A percentile compares a stretch with the other conserved stretches of the same genome.
Evolutionary conservation across 2,329 filamentous ascomycete species (phyloP).

Genomic region (Myriosclerotinia curreyana): DNA sequence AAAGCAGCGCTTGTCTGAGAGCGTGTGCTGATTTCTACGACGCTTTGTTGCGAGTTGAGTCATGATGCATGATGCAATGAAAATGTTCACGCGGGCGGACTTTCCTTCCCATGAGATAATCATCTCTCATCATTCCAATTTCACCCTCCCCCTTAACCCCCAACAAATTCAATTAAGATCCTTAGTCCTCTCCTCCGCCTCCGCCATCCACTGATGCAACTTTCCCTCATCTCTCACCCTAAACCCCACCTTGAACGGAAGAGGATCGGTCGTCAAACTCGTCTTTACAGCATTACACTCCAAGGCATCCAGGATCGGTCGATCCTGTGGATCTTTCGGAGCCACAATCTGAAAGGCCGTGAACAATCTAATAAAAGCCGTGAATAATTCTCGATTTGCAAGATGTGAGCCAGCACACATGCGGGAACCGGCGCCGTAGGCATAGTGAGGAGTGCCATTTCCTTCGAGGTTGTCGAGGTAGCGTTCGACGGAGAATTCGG

Average conservation of each 20-base stretch:
- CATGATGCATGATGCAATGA: no score
- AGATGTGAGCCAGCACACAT: constrained; percentile 64
- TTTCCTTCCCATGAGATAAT: no score
- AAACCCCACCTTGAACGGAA: constrained; percentile 59
- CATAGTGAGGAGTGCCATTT: constrained; percentile 58
- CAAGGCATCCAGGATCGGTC: constrained; percentile 54
- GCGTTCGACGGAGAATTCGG: constrained; percentile 65
- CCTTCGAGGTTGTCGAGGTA: constrained; percentile 55
- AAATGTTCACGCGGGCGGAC: no score
- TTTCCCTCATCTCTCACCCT: constrained; percentile 46
- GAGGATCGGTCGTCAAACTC: constrained; percentile 58
- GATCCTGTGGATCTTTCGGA: constrained; percentile 46
- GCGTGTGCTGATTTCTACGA: no score
- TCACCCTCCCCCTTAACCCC: not conserved
- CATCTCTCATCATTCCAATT: not conserved
- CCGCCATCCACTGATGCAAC: constrained; percentile 53
- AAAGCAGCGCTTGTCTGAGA: no score
- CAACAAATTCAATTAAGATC: constrained; percentile 17
- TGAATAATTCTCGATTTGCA: constrained; percentile 61
- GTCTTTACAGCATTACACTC: constrained; percentile 57
- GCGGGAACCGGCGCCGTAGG: constrained; percentile 59
- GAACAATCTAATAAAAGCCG: constrained; percentile 57
- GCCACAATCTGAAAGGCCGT: constrained; percentile 55
- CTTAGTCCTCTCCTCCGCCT: constrained; percentile 36
- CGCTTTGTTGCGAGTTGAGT: no score